phyloP scores from a whole-genome alignment of 495 filamentous ascomycete species.

The Talaromyces adpressus region DNA sequence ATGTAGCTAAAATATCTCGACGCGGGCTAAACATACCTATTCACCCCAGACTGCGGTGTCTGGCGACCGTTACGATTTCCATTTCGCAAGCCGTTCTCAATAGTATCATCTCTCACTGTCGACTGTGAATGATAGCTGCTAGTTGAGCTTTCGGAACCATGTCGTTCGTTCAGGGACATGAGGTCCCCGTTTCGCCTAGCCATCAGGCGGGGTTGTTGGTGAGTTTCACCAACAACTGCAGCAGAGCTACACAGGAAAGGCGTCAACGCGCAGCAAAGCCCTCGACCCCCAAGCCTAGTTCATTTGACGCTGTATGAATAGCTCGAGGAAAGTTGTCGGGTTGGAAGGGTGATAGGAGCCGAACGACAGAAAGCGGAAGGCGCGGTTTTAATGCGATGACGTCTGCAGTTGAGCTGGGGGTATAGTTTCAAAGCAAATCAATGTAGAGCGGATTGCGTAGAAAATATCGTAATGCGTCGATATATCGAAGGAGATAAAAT shows the following conservation, averaged over 20 bases:
- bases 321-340: not conserved
- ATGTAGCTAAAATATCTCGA: not conserved
- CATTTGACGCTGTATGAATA: not conserved
- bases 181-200: conserved; percentile 15
- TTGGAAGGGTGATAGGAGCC: not conserved
- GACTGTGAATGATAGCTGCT: conserved; percentile 39
- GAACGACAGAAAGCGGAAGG: not conserved
- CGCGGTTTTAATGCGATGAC: not conserved
- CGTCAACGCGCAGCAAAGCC: not conserved
- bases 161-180: conserved; percentile 27
- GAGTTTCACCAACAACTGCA: not conserved
- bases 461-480: not conserved
- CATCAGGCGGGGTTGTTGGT: conserved; percentile 1
- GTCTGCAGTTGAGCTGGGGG: not conserved
- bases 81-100: conserved; percentile 14
- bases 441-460: not conserved
- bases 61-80: conserved; percentile 27
- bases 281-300: not conserved
- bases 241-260: not conserved
- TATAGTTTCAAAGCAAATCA: not conserved
- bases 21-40: conserved; percentile 22
- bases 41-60: conserved; percentile 20
- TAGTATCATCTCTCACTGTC: conserved; percentile 31
- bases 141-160: conserved; percentile 39
- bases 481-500: not conserved